phyloP scores from a whole-genome alignment of 306 rosid genomes.

The Cajanus cajan region DNA sequence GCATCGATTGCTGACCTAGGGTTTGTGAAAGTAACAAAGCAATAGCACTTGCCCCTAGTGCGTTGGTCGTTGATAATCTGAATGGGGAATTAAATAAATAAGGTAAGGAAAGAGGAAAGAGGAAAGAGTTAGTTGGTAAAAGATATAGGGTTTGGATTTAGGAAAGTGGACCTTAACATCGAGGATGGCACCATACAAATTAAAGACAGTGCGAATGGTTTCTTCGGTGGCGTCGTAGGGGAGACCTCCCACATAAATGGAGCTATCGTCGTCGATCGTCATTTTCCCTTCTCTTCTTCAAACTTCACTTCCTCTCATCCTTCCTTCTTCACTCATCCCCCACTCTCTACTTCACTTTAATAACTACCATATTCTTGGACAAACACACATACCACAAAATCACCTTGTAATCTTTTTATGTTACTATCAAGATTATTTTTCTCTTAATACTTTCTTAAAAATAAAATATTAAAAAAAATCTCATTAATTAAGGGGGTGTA shows the following conservation, averaged over 20 bases:
- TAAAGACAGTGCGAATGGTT: constrained; percentile 58
- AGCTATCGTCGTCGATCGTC: constrained; percentile 90
- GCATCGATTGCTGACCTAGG: constrained; percentile 91
- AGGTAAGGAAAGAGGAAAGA: background rate
- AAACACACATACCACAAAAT: no score
- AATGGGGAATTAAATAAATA: background rate
- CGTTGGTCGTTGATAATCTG: constrained; percentile 87
- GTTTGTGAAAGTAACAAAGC: constrained; percentile 83
- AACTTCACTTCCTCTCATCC: constrained; percentile 16
- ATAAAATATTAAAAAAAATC: no score
- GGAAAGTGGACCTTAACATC: constrained; percentile 66
- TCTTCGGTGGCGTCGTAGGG: constrained; percentile 81
- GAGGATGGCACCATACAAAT: constrained; percentile 74
- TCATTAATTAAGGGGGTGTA: no score
- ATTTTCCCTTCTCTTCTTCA: constrained; percentile 29
- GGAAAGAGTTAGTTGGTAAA: constrained; percentile 14
- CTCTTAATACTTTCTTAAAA: no score
- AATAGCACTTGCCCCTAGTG: constrained; percentile 83
- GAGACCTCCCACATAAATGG: constrained; percentile 82
- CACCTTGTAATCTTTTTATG: no score
- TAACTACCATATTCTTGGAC: no score
- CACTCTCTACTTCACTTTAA: background rate
- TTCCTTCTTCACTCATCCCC: background rate
- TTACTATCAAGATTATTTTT: no score
- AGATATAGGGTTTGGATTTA: background rate